Percentiles rank a stretch among this genome's conserved stretches.
These are phyloP conservation scores for Phaeosphaeriaceae sp. DNA, from an alignment of 2,329 filamentous ascomycete species.

Conservation along the genomic window DNA sequence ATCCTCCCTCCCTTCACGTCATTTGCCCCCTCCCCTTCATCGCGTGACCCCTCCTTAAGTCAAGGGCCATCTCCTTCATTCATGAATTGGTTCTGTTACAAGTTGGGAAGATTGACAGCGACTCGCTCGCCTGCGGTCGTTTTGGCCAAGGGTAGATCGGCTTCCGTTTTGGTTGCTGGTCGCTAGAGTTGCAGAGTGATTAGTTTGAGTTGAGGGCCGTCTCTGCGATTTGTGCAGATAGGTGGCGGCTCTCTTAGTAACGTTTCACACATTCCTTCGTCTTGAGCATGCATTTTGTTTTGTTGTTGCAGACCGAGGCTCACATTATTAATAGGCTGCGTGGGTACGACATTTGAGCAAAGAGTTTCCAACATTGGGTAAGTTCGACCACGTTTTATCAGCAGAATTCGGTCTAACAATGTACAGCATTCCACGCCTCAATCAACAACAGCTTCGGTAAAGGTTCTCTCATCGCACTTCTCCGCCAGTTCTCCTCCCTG, in stretches of 20 bases:
- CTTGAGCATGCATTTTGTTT: constrained; percentile 21
- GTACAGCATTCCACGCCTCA: constrained; percentile 85
- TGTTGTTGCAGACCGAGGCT: constrained; percentile 25
- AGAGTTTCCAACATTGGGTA: constrained; percentile 81
- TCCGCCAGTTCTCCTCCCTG: constrained; percentile 90
- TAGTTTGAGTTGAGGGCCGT: constrained; percentile 97
- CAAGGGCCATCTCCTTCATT: constrained; percentile 75
- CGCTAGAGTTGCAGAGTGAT: constrained; percentile 78
- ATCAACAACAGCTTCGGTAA: constrained; percentile 98
- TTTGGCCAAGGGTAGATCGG: constrained; percentile 73
- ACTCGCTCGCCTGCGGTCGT: constrained; percentile 71
- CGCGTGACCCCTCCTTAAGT: constrained; percentile 80
- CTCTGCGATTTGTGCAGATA: constrained; percentile 64
- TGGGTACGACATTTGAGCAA: constrained; percentile 92
- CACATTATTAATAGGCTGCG: constrained; percentile 70
- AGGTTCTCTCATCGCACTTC: constrained; percentile 87
- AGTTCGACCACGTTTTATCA: not conserved
- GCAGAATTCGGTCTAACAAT: constrained; percentile 5
- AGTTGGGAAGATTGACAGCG: constrained; percentile 92
- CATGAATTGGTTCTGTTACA: constrained; percentile 96
- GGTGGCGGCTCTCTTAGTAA: constrained; percentile 97
- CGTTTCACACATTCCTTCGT: constrained; percentile 80
- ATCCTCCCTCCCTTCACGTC: constrained; percentile 9
- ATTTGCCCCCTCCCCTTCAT: constrained; percentile 61
- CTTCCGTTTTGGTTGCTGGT: constrained; percentile 88